These are phyloP conservation scores for Pleurotus tuoliensis DNA, from an alignment of 768 basidiomycete species.

Conservation along the genomic window DNA sequence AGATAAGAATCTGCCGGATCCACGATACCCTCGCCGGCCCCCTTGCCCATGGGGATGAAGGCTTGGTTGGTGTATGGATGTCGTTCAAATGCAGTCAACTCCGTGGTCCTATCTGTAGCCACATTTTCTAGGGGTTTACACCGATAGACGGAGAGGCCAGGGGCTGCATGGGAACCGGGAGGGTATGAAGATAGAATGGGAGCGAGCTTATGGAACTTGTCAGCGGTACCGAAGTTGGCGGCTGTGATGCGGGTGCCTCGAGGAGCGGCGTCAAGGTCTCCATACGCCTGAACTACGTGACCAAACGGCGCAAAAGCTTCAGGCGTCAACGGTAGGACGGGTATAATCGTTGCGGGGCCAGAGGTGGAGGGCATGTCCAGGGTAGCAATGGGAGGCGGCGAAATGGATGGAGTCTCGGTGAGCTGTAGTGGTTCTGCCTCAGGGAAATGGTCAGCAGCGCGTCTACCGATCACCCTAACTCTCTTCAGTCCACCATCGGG, in stretches of 20 bases:
- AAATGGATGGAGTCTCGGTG: slow-evolving; percentile 1
- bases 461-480: slow-evolving; percentile 75
- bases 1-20: slow-evolving; percentile 61
- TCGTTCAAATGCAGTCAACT: slow-evolving; percentile 76
- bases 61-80: slow-evolving; percentile 89
- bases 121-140: slow-evolving; percentile 55
- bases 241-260: slow-evolving; percentile 67
- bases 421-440: not conserved
- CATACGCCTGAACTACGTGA: slow-evolving; percentile 86
- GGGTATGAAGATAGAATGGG: slow-evolving; percentile 69
- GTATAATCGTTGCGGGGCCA: slow-evolving; percentile 25
- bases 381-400: not conserved
- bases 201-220: slow-evolving; percentile 90
- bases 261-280: slow-evolving; percentile 61
- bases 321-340: slow-evolving; percentile 69
- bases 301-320: slow-evolving; percentile 90
- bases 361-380: not conserved
- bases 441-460: slow-evolving; percentile 17
- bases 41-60: slow-evolving; percentile 89
- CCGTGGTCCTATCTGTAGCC: slow-evolving; percentile 44
- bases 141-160: slow-evolving; percentile 81
- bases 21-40: slow-evolving; percentile 39
- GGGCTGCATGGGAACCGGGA: slow-evolving; percentile 45
- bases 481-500: slow-evolving; percentile 97
- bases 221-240: slow-evolving; percentile 88